Conservation (phyloP, 1,284 basidiomycete species). For the Apiotrichum akiyoshidainum region DNA sequence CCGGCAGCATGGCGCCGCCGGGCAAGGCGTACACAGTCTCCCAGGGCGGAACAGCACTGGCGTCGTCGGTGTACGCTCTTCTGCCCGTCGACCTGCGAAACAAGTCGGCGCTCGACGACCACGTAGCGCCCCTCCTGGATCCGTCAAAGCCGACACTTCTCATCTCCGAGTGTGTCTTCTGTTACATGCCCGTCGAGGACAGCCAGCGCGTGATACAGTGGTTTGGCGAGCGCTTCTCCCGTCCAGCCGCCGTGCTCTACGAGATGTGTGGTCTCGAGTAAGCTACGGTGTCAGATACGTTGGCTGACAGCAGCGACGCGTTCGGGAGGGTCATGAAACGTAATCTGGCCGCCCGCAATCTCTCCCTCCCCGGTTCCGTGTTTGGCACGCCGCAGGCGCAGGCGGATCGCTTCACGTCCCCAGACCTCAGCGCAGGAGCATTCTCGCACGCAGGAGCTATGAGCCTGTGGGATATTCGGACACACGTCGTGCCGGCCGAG, state of each 20-base stretch:
- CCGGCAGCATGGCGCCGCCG: background rate
- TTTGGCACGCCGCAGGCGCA: slow-evolving; percentile 62
- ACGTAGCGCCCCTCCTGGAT: slow-evolving; percentile 57
- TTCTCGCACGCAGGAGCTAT: slow-evolving; percentile 60
- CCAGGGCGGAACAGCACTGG: slow-evolving; percentile 66
- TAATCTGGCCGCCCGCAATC: slow-evolving; percentile 74
- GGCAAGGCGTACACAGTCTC: slow-evolving; percentile 31
- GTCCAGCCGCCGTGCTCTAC: slow-evolving; percentile 61
- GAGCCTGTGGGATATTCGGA: slow-evolving; percentile 67
- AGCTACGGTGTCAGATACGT: slow-evolving; percentile 12
- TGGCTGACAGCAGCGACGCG: slow-evolving; percentile 55
- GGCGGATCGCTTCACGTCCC: slow-evolving; percentile 59
- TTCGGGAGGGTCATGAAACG: slow-evolving; percentile 85
- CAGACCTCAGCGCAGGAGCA: slow-evolving; percentile 37
- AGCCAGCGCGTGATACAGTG: slow-evolving; percentile 66
- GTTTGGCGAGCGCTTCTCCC: slow-evolving; percentile 63
- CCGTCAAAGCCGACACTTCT: slow-evolving; percentile 69
- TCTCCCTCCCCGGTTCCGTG: slow-evolving; percentile 70
- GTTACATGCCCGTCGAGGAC: slow-evolving; percentile 69
- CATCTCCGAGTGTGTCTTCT: slow-evolving; percentile 85
- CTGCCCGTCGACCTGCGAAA: slow-evolving; percentile 69
- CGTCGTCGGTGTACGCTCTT: slow-evolving; percentile 67
- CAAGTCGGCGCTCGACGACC: slow-evolving; percentile 26
- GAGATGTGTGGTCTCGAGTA: slow-evolving; percentile 80
- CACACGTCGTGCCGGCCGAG: slow-evolving; percentile 55